Evolutionary conservation across 441 rosid genomes (phyloP), one percentile per base, ranked within the genome.

Genomic region (Adansonia grandidieri): DNA sequence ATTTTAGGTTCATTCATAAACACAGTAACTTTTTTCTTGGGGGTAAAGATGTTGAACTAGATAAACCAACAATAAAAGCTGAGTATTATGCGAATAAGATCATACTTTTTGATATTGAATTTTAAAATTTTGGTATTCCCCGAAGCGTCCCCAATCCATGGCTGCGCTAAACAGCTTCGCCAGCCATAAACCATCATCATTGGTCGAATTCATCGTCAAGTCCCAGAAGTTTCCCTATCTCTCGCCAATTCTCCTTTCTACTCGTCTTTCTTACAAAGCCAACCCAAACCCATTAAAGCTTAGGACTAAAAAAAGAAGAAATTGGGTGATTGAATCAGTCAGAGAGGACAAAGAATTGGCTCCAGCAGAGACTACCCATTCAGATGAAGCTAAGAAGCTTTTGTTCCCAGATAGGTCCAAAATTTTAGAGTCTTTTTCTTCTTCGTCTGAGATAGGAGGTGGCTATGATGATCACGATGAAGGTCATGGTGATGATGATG

Each of bases 321-420:
- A 69, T 13, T 86, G 87, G 88, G 82, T 80, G 20, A 76, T 80
- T 57, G 71, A 82, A 28, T 91, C 97, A 1, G 81, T 94, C 74
- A 82, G 82, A 8, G 87, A 88, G 80, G 95, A 94, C 79, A 89
- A 79, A 78, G 88, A 89, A 72, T 84, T 82, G 70, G 83, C 82
- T 66, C 83, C 88, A 2, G 50, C 78, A 56, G 84, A 83, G 54
- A 79, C 73, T 74, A 65, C n/a, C 0, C 71, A 11, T 68, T 81
- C 77, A 13, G 62, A 83, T n/a, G 22, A 79, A 58, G 74, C 76
- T 24, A 54, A 75, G 47, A 66, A 78, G 22, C 37, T 20, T 2
- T 75, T 79, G 19, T 64, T 74, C 50, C 54, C 79, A 70, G 44
- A 79, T 65, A 86, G 81, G 77, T 80, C 89, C 22, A 45, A 80